Conservation (phyloP, 2,329 filamentous ascomycete species). For the Arachnomyces sp. region DNA sequence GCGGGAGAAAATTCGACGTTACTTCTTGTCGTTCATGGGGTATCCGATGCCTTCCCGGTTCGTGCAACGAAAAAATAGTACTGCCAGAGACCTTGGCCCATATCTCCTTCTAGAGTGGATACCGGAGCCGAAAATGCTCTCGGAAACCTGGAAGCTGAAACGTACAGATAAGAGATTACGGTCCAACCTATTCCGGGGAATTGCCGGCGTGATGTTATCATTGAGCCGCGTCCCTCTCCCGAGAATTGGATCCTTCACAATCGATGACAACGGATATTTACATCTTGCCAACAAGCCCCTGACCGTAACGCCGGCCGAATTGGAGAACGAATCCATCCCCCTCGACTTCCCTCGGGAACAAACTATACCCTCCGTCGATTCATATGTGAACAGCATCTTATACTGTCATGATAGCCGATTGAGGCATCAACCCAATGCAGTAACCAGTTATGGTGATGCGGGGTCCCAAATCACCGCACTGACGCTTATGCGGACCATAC, state of each 20-base stretch:
- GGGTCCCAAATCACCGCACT: slow-evolving; percentile 9
- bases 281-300: slow-evolving; percentile 17
- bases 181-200: slow-evolving; percentile 13
- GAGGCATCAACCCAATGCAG: slow-evolving; percentile 17
- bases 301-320: slow-evolving; percentile 13
- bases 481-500: slow-evolving; percentile 18
- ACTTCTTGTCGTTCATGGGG: slow-evolving; percentile 4
- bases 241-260: slow-evolving; percentile 16
- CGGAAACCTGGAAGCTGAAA: slow-evolving; percentile 7
- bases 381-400: slow-evolving; percentile 18
- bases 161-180: slow-evolving; percentile 8
- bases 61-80: slow-evolving; percentile 4
- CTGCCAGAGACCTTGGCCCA: neutral
- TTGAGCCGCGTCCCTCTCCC: slow-evolving; percentile 10
- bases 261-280: slow-evolving; percentile 15
- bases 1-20: too few relatives aligned
- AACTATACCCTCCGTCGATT: slow-evolving; percentile 18
- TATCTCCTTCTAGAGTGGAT: slow-evolving; percentile 14
- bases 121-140: slow-evolving; percentile 13
- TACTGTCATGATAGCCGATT: slow-evolving; percentile 17
- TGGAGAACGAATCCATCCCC: slow-evolving; percentile 19
- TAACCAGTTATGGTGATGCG: slow-evolving; percentile 8
- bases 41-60: slow-evolving; percentile 4
- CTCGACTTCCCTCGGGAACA: slow-evolving; percentile 14
- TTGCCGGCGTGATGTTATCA: slow-evolving; percentile 10